Conservation (phyloP, 176 grass and related monocot genomes). For the Avena sativa region DNA sequence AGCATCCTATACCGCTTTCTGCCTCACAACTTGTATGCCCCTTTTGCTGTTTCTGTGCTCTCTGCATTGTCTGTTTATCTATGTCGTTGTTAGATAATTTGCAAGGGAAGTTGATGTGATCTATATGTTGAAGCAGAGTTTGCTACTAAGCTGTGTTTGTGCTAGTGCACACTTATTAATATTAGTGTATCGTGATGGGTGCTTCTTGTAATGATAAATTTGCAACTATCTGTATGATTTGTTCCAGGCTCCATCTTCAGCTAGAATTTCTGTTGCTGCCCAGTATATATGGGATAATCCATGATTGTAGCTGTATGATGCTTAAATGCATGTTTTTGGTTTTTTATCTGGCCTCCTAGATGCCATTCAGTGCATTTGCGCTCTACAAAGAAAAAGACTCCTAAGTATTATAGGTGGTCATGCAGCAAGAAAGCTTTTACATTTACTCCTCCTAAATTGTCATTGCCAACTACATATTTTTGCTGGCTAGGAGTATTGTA, state of each 20-base stretch:
- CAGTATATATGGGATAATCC: not conserved
- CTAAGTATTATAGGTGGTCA: not conserved
- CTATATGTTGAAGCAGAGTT: not conserved
- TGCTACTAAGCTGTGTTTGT: slow-evolving; percentile 17
- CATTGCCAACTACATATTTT: not conserved
- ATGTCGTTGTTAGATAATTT: slow-evolving; percentile 13
- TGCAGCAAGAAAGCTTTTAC: not conserved
- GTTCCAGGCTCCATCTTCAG: slow-evolving; percentile 19
- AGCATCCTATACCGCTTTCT: slow-evolving; percentile 9
- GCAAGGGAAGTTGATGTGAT: not conserved
- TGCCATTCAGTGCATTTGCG: not conserved
- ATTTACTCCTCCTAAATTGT: slow-evolving; percentile 9
- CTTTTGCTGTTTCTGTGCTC: not conserved
- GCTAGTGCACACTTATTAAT: not conserved
- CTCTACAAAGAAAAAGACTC: not conserved
- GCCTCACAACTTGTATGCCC: not conserved
- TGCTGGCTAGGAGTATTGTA: slow-evolving; percentile 1
- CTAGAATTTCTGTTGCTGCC: not conserved
- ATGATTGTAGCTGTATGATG: not conserved
- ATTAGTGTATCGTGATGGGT: not conserved
- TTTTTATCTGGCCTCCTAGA: not conserved
- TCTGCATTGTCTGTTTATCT: not conserved
- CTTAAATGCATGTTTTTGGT: not conserved
- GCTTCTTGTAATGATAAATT: not conserved
- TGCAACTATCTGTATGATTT: not conserved